Evolutionary conservation across 2,329 filamentous ascomycete genomes (phyloP), one percentile per base, ranked within the genome.

Genomic region (Xylariales sp.): DNA sequence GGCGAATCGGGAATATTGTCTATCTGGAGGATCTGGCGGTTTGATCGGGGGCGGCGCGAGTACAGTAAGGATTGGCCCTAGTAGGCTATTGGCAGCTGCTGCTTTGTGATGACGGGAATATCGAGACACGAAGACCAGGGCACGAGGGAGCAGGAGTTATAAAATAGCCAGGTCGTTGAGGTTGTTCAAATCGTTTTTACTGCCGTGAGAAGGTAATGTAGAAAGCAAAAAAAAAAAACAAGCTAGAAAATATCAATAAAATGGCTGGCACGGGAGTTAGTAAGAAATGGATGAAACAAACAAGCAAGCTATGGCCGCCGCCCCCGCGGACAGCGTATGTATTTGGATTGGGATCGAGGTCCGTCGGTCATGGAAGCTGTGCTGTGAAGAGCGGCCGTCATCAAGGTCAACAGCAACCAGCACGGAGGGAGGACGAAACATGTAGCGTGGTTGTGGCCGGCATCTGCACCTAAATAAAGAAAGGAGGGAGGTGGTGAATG

Each of bases 311-410:
- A 23, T 2, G 23, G 23, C 23, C 23, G 23, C 23, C 23, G 23
- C 23, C 41, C 23, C 54, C 41, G 30, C 46, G 53, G 58, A 14
- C 28, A 1, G 58, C 53, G 36, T 48, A 48, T 59, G 8, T 59
- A 53, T 36, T 45, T 14, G 5, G 39, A 14, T 12, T 41, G 12
- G 34, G 28, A 39, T 43, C 14, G n/a, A 62, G 52, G 10, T 57
- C 34, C 32, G 18, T 30, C 30, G n/a, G 52, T n/a, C 30, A 49
- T 16, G 50, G 34, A 49, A 18, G 9, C n/a, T 30, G 32, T 16
- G 9, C n/a, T 30, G 32, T 16, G 46, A 41, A 39, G 46, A 18
- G 45, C 18, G 23, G 23, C 23, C 23, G 58, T 57, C 12, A 45
- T 43, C 43, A 18, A 54, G 46, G 18, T 30, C 23, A 9, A 41